Evolutionary conservation across 106 monocot genomes (phyloP), one percentile per base, ranked within the genome.

Genomic region (Allium cepa): DNA sequence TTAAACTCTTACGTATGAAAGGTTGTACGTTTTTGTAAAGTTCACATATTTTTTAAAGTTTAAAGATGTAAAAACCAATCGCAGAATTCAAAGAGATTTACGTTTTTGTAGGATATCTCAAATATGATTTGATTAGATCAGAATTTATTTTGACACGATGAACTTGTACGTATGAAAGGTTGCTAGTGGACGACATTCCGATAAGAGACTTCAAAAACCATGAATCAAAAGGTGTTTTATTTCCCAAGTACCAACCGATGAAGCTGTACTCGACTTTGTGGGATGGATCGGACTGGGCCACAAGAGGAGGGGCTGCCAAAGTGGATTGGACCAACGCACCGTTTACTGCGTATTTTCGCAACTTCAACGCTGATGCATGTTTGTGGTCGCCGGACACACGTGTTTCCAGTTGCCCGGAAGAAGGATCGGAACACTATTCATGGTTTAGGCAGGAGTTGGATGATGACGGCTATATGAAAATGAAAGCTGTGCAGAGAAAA

Each of bases 361-460:
- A 64, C 28, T 79, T 68, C 56, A 74, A 50, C 47, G 70, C 74
- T 17, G 48, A 69, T 46, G 73, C 68, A 4, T 79, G 78, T 15
- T 69, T 69, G 0, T 28, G n/a, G 49, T 22, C 69, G 4, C 22
- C 56, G 17, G 69, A 50, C n/a, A 12, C 8, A 28, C 63, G 63
- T 57, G 14, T 55, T 8, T 74, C 73, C 46, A 18, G 27, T 7
- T 63, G 64, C 10, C 22, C 65, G 59, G 18, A 17, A 2, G 5
- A 59, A 17, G 8, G 17, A 59, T 9, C 59, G 18, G n/a, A 59
- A 5, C 36, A 36, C 15, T 57, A 55, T 53, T 22, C 66, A 17
- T 83, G 79, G 79, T 70, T 84, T 69, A 46, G 14, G 18, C 72
- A 80, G 60, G 69, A 80, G 47, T 7, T 78, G 53, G 75, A 81